phyloP scores from a whole-genome alignment of 164 flowering plant species.

The Stephania yunnanensis region DNA sequence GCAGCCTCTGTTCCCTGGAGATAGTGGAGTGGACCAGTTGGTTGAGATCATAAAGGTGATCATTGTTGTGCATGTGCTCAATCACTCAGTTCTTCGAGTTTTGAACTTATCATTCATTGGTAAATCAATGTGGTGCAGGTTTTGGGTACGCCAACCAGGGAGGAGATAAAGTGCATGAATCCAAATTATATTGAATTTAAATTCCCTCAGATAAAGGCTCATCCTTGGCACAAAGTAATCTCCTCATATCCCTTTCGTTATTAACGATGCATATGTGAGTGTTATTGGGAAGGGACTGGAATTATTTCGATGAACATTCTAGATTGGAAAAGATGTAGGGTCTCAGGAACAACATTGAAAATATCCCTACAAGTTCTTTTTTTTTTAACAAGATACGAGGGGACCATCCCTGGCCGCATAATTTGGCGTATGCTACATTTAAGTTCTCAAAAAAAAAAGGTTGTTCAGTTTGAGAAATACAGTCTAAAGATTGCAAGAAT shows the following conservation, averaged over 20 bases:
- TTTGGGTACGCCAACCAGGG: slow-evolving; percentile 96
- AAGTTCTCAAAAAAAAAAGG: background rate
- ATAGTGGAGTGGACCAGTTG: slow-evolving; percentile 93
- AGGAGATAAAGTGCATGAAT: slow-evolving; percentile 99
- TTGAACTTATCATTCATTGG: background rate
- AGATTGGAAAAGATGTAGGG: background rate
- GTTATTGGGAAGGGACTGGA: background rate
- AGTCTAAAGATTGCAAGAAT: background rate
- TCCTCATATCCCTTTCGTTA: background rate
- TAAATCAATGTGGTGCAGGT: slow-evolving; percentile 41
- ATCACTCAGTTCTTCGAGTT: background rate
- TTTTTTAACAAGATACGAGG: background rate
- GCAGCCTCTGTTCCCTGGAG: slow-evolving; percentile 96
- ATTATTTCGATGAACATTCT: background rate
- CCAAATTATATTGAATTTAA: slow-evolving; percentile 96
- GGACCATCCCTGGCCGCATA: background rate
- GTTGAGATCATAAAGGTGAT: slow-evolving; percentile 93
- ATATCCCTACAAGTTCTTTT: background rate
- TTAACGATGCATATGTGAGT: too few species aligned
- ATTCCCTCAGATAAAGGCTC: slow-evolving; percentile 95
- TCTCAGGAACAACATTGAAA: background rate
- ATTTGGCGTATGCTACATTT: background rate
- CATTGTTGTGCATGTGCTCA: background rate
- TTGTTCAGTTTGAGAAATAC: background rate
- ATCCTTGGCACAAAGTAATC: slow-evolving; percentile 97